Evolutionary conservation across 495 filamentous ascomycete genomes (phyloP), one percentile per base, ranked within the genome.

Genomic region (Penicillium bovifimosum): DNA sequence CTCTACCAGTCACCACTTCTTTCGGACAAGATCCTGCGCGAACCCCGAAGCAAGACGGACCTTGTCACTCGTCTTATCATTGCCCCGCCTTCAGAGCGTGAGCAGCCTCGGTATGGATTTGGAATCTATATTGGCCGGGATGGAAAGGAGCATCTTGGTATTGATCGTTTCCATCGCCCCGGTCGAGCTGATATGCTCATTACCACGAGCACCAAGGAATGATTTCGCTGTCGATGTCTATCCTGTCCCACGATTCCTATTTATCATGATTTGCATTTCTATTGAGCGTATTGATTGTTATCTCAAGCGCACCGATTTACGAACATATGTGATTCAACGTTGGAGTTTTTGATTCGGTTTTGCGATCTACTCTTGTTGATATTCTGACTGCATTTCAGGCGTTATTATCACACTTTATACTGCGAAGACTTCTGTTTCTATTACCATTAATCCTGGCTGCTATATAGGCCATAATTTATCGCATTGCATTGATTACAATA

Each of bases 1-100:
- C 68, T 92, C 33, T 85, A 86, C 45, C 80, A 80, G 55, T 86
- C 83, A 33, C 80, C 81, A 9, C 69, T 95, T 13, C 65, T 90
- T 1, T 74, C 77, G 4, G 89, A 93, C 51, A 75, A 80, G 32
- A 74, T 84, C 0, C 86, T 95, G 48, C 69, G 71, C 5, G 77
- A 81, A 38, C 78, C 80, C 3, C 67, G 68, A 14, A 84, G 73
- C 38, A 85, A 83, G 58, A 75, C 73, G 0, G 84, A 86, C 42
- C 73, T 89, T 4, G 80, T 83, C 1, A 83, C 83, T 0, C 72
- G 84, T 18, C 61, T 87, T 29, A 72, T 86, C 49, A 66, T 76
- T 16, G 64, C 70, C 0, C 71, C 72, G 2, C 70, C 72, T 1
- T 74, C 76, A 2, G 79, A 80, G 43, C 71, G 71, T 26, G 62